Conservation (phyloP, 2,329 filamentous ascomycete species). For the Chaetomium strumarium region DNA sequence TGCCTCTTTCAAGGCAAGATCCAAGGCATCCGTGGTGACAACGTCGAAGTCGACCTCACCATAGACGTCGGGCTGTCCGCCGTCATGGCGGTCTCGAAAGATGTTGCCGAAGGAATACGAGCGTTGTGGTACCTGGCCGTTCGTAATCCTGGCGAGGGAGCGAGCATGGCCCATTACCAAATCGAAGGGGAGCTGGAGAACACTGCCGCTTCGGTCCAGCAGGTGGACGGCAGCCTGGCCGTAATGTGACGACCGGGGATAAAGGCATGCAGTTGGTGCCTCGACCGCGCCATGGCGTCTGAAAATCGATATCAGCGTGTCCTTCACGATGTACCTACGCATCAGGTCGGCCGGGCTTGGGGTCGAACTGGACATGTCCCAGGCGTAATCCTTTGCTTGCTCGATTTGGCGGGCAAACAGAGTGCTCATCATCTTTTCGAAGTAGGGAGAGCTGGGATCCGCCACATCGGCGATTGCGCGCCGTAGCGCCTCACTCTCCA, state of each 20-base stretch:
- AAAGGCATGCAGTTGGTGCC: conserved; percentile 64
- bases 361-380: conserved; percentile 60
- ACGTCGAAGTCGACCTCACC: conserved; percentile 97
- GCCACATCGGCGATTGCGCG: conserved; percentile 75
- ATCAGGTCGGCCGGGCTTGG: conserved; percentile 57
- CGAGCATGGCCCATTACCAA: conserved; percentile 84
- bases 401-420: conserved; percentile 73
- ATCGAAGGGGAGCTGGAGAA: conserved; percentile 91
- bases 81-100: conserved; percentile 71
- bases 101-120: conserved; percentile 85
- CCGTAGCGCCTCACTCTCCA: conserved; percentile 87
- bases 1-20: conserved; percentile 84
- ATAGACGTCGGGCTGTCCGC: conserved; percentile 74
- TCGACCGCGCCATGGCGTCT: conserved; percentile 86
- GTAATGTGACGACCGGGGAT: conserved; percentile 79
- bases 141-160: conserved; percentile 65
- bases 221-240: conserved; percentile 68
- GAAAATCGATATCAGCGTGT: conserved; percentile 71
- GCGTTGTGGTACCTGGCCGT: conserved; percentile 59
- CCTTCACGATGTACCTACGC: conserved; percentile 67
- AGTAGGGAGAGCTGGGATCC: conserved; percentile 79
- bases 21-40: conserved; percentile 72
- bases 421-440: conserved; percentile 81
- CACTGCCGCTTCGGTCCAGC: conserved; percentile 75
- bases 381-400: conserved; percentile 73